These are phyloP conservation scores for Russula sp. DNA, from an alignment of 768 basidiomycete genomes.

Conservation along the genomic window DNA sequence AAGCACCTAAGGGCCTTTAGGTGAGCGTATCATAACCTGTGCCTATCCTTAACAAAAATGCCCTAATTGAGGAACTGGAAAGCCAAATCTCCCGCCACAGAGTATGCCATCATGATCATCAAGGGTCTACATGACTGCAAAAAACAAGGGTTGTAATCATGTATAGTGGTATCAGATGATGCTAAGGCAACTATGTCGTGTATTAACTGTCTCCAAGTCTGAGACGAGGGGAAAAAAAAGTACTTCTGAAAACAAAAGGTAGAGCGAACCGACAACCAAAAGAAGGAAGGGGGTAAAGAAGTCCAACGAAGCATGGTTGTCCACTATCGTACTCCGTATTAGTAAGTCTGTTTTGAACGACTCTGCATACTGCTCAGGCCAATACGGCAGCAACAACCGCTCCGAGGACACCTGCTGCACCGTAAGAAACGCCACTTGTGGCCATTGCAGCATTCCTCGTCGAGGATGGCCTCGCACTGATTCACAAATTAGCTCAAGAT, in stretches of 20 bases:
- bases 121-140: background rate
- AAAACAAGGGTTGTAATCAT: background rate
- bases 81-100: background rate
- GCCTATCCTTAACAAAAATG: no score
- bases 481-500: background rate
- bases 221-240: background rate
- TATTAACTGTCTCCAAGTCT: conserved; percentile 16
- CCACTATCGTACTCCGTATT: background rate
- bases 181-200: conserved; percentile 4
- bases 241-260: background rate
- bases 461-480: background rate
- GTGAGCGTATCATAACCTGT: no score
- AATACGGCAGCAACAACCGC: conserved; percentile 37
- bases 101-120: background rate
- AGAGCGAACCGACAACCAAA: conserved; percentile 5
- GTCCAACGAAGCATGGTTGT: conserved; percentile 16
- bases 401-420: conserved; percentile 36
- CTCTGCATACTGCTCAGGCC: conserved; percentile 27
- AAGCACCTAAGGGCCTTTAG: no score
- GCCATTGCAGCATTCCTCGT: conserved; percentile 33
- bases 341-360: background rate
- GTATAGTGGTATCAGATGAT: conserved; percentile 13
- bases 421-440: conserved; percentile 32
- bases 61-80: background rate
- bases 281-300: background rate